Base-by-base conservation (phyloP, 345 rosid species). In the Reutealis trisperma region DNA sequence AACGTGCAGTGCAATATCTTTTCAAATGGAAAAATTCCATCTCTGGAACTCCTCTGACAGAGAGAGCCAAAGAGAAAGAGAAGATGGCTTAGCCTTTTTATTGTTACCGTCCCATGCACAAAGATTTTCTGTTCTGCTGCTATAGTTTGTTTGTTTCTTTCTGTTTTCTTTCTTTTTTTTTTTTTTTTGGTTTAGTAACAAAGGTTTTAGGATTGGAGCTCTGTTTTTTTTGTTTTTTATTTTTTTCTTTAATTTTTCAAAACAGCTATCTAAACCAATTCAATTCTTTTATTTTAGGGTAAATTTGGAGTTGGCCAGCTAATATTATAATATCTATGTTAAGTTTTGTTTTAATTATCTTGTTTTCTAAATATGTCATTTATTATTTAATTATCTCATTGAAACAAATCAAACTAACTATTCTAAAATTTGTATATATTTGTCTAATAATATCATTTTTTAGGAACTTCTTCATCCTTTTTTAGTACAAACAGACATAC, bases 11-110 rank as follows among this genome's bases (percentile, higher is more conserved):
- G 67, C 67, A 24, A n/a, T 4, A 78, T 12, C n/a, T 1, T 58
- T 58, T 45, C 21, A 12, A 9, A 8, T 6, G 77, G 37, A 24
- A 77, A 11, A 44, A 54, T 54, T n/a, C 57, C 55, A 58, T 30
- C 49, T 22, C 44, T 24, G 86, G 87, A 87, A 88, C 90, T 87
- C 83, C 71, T 86, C 90, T 84, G 85, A 25, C 71, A 67, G 76
- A 73, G 85, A 83, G 87, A 83, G 82, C 84, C 91, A 79, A 73
- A 71, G 78, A 65, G 57, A 70, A 47, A 81, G 70, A 74, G 73
- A 69, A 47, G 73, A 44, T 54, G 42, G 67, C n/a, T 72, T 80
- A 78, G 68, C 32, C 47, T 83, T 87, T 82, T 82, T 37, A 37
- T 37, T 37, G 41, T 37, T 37, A 37, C 5, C 41, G 6, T 37